Conservation (phyloP, 2,329 filamentous ascomycete species). For the Cercospora citrullina region DNA sequence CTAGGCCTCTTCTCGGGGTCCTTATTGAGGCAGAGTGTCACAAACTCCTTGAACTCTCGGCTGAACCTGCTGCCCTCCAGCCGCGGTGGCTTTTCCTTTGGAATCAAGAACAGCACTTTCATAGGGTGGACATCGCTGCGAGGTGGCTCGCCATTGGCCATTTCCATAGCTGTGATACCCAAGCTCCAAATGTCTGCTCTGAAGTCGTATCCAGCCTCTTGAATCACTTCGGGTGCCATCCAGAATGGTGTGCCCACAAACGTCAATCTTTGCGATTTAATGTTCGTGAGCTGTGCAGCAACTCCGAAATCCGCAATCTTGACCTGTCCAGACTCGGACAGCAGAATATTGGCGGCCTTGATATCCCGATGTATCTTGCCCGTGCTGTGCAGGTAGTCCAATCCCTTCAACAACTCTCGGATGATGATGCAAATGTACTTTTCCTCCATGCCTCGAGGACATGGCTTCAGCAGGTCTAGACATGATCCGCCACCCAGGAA, state of each 20-base stretch:
- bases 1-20: constrained; percentile 81
- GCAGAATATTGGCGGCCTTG: constrained; percentile 95
- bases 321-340: constrained; percentile 82
- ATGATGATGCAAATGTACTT: constrained; percentile 91
- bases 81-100: constrained; percentile 80
- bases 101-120: constrained; percentile 90
- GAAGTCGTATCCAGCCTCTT: constrained; percentile 80
- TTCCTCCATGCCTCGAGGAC: constrained; percentile 71
- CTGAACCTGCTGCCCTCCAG: constrained; percentile 67
- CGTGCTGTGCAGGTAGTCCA: constrained; percentile 91
- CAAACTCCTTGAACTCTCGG: constrained; percentile 87
- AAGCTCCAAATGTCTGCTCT: constrained; percentile 94
- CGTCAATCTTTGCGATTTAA: constrained; percentile 95
- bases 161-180: constrained; percentile 87
- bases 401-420: constrained; percentile 81
- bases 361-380: constrained; percentile 97
- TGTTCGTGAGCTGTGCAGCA: constrained; percentile 92
- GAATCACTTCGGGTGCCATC: constrained; percentile 95
- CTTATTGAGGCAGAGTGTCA: constrained; percentile 86
- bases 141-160: constrained; percentile 86
- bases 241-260: constrained; percentile 97
- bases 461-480: constrained; percentile 88
- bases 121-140: constrained; percentile 84
- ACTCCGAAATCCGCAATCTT: constrained; percentile 98
- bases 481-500: constrained; percentile 94